Conservation (phyloP, 768 basidiomycete genomes). For the Lanmaoa rubissima region DNA sequence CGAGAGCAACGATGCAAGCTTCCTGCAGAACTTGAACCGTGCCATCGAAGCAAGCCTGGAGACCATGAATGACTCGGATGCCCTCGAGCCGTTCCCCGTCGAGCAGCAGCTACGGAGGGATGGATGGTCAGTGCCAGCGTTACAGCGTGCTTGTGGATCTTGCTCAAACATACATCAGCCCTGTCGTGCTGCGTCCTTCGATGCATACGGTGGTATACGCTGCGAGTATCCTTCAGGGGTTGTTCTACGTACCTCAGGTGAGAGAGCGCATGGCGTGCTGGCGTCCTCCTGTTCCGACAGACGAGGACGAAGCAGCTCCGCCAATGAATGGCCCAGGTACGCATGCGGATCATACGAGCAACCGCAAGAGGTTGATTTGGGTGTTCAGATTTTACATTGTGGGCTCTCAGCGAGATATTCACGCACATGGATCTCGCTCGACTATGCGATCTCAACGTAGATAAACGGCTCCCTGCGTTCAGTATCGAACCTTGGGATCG, state of each 20-base stretch:
- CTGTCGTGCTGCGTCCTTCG: constrained; percentile 65
- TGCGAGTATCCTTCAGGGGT: constrained; percentile 50
- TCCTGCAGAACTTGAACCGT: constrained; percentile 62
- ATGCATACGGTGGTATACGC: constrained; percentile 52
- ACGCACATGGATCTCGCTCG: constrained; percentile 67
- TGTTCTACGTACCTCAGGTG: constrained; percentile 74
- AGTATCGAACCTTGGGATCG: constrained; percentile 40
- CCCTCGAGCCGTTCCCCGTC: constrained; percentile 50
- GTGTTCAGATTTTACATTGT: constrained; percentile 46
- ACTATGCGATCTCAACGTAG: constrained; percentile 54
- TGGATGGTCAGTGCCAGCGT: constrained; percentile 46
- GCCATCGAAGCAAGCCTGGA: constrained; percentile 73
- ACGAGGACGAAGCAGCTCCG: constrained; percentile 18
- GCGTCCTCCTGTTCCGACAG: constrained; percentile 27
- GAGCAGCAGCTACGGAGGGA: constrained; percentile 55
- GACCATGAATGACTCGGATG: constrained; percentile 44
- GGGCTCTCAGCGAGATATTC: constrained; percentile 63
- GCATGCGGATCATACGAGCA: constrained; percentile 19
- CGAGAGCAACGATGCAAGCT: constrained; percentile 41
- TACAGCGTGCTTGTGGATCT: background rate
- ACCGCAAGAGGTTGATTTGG: background rate
- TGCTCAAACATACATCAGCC: constrained; percentile 40
- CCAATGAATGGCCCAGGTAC: constrained; percentile 38
- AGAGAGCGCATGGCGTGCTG: constrained; percentile 42
- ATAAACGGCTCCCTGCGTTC: constrained; percentile 48